Percentiles rank a stretch among this genome's conserved stretches.
phyloP scores from a whole-genome alignment of 345 rosid species.

The Melaleuca alternifolia region DNA sequence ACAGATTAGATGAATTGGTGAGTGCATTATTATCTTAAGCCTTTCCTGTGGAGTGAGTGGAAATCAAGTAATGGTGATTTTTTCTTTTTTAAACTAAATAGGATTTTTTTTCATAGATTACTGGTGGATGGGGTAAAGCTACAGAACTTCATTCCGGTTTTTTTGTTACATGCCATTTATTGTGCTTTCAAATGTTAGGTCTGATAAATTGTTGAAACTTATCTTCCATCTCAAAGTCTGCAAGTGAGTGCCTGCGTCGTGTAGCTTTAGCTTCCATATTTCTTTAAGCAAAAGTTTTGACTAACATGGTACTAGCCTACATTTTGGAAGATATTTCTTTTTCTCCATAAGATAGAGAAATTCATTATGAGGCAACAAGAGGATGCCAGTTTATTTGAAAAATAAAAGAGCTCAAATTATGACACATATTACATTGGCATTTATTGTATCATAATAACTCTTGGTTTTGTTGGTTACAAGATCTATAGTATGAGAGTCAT shows the following conservation, averaged over 20 bases:
- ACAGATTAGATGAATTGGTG: slow-evolving; percentile 72
- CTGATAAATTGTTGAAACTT: neutral
- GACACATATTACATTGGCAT: neutral
- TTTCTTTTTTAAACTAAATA: neutral
- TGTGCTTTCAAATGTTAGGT: neutral
- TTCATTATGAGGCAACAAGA: neutral
- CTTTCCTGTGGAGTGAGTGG: neutral
- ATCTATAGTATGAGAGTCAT: neutral
- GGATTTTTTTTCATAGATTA: neutral
- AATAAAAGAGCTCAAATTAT: neutral
- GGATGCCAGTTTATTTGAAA: neutral
- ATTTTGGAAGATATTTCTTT: neutral
- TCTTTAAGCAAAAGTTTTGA: neutral
- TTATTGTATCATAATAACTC: neutral
- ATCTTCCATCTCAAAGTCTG: neutral
- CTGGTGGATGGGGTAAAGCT: neutral
- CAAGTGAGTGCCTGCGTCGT: neutral
- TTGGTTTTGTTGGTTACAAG: neutral
- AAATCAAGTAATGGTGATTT: neutral
- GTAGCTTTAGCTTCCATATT: neutral
- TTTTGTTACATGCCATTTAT: neutral
- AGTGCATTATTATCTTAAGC: neutral
- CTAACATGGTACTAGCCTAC: neutral
- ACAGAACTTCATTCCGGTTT: neutral
- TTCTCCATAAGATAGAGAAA: neutral